Evolutionary conservation across 163 green algal species (phyloP), one percentile per base, ranked within the genome.

Genomic region (Scenedesmus sp.): DNA sequence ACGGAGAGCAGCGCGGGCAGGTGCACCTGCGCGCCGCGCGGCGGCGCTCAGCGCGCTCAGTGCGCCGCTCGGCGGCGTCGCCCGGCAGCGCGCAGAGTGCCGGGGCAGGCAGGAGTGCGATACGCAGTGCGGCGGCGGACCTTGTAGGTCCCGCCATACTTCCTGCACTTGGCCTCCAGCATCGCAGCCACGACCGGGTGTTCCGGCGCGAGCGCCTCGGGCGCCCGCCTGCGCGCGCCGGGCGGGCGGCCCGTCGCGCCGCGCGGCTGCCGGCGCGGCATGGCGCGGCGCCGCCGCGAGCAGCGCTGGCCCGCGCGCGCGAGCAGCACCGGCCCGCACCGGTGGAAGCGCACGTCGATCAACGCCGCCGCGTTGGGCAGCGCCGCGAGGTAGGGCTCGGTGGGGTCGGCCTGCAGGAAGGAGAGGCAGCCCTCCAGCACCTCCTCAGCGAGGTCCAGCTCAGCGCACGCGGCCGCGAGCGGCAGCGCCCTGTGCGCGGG

Each of bases 271-370:
- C n/a, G n/a, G n/a, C 14, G 14, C 47, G 14, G 47, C 47, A 14
- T 56, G 53, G 10, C 10, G 24, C 13, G 10, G 10, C 57, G 47
- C 10, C 31, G 24, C n/a, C 57, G 29, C 57, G 14, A n/a, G 28
- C 57, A 2, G 2, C 3, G 15, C 33, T 14, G 1, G 3, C 20
- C 33, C 33, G 60, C n/a, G 56, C 56, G 7, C 4, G 56, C 56
- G 4, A 63, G 56, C 56, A 34, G 26, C 56, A 9, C 11, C 56
- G n/a, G 31, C 62, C 36, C n/a, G 9, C 58, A 70, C 63, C 83
- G 75, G 74, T 94, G 94, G 77, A 97, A 97, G 63, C 83, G 86
- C 0, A 96, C 85, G 42, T 90, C 79, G 11, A 94, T 70, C 0
- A 39, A 72, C 14, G 78, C 44, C 17, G 77, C 78, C 20, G 80